Evolutionary conservation across 202 grass and related monocot species (phyloP).

Genomic region (Musa balbisiana): DNA sequence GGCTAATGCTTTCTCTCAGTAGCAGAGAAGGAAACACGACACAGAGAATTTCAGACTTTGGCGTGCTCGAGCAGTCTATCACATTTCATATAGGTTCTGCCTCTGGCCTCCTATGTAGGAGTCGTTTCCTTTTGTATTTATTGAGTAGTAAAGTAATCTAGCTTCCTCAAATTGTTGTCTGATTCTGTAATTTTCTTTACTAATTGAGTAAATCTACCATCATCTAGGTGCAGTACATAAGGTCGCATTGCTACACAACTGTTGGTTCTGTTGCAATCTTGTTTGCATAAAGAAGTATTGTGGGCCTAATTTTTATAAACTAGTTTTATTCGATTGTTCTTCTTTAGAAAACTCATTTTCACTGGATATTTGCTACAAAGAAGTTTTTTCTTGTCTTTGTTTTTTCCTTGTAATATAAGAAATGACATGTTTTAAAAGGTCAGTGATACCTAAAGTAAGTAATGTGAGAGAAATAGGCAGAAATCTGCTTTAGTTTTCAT

Average conservation of each 20-base stretch:
- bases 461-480: not conserved
- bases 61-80: constrained; percentile 27
- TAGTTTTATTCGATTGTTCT: not conserved
- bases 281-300: not conserved
- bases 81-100: constrained; percentile 31
- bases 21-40: constrained; percentile 24
- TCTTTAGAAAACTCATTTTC: too few species aligned
- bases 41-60: constrained; percentile 22
- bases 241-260: not conserved
- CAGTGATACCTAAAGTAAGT: not conserved
- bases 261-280: not conserved
- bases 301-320: not conserved
- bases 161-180: not conserved
- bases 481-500: not conserved
- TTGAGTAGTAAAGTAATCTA: not conserved
- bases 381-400: too few species aligned
- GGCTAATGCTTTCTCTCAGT: not conserved
- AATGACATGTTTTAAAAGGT: not conserved
- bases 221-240: not conserved
- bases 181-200: not conserved
- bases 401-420: too few species aligned
- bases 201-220: not conserved
- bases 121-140: not conserved
- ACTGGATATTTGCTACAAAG: too few species aligned
- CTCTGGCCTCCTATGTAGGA: not conserved